phyloP scores from a whole-genome alignment of 345 rosid genomes.

The Citrus australasica region DNA sequence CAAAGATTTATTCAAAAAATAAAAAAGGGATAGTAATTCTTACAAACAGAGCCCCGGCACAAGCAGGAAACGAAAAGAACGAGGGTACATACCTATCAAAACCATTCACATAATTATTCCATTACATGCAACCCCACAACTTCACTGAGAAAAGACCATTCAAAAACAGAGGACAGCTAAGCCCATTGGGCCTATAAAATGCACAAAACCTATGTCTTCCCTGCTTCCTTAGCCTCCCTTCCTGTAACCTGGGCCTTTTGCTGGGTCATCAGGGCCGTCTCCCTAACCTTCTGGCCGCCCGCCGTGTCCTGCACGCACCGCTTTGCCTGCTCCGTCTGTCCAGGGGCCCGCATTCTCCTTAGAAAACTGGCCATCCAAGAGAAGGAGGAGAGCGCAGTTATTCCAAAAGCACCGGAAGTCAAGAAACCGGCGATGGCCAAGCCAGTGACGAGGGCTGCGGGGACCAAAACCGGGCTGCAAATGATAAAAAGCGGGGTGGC shows the following conservation, averaged over 20 bases:
- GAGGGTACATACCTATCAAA: not conserved
- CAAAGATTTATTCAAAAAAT: not conserved
- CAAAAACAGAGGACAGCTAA: not conserved
- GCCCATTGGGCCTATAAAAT: not conserved
- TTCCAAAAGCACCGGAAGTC: slow-evolving; percentile 41
- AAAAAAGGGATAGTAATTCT: not conserved
- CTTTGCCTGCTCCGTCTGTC: slow-evolving; percentile 22
- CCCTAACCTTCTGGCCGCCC: slow-evolving; percentile 33
- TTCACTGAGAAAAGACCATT: not conserved
- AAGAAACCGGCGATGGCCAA: slow-evolving; percentile 36
- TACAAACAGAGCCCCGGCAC: not conserved
- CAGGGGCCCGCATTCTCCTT: slow-evolving; percentile 14
- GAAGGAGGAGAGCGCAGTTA: slow-evolving; percentile 37
- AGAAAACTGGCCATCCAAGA: slow-evolving; percentile 28
- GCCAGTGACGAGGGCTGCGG: slow-evolving; percentile 31
- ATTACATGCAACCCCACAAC: not conserved
- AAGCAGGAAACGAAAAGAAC: no score
- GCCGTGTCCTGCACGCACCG: slow-evolving; percentile 16
- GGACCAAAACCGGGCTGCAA: slow-evolving; percentile 44
- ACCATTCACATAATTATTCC: not conserved
- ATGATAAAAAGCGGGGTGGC: slow-evolving; percentile 40
- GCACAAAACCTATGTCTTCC: not conserved
- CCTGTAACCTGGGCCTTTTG: slow-evolving; percentile 23
- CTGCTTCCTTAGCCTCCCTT: not conserved
- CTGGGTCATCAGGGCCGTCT: slow-evolving; percentile 26